Conservation (phyloP, 1,284 basidiomycete genomes). For the Puccinia coronata region DNA sequence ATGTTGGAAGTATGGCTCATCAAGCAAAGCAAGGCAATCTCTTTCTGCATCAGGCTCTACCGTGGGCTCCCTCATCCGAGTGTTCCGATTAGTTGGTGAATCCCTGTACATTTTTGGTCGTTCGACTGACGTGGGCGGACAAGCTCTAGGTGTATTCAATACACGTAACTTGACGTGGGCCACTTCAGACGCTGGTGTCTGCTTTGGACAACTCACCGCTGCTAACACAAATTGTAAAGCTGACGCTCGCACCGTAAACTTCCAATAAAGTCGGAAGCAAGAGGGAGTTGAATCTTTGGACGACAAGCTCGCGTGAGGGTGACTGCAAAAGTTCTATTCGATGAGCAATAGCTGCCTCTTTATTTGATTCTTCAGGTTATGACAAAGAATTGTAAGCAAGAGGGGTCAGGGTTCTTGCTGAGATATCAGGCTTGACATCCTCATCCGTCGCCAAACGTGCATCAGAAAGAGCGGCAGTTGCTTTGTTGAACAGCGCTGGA, state of each 20-base stretch:
- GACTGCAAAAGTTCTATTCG: constrained; percentile 68
- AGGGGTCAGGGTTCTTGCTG: neutral
- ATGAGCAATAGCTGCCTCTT: constrained; percentile 58
- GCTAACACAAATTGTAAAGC: constrained; percentile 66
- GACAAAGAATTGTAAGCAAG: neutral
- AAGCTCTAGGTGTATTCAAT: constrained; percentile 21
- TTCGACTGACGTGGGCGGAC: constrained; percentile 3
- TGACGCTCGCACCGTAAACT: constrained; percentile 90
- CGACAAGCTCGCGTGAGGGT: constrained; percentile 62
- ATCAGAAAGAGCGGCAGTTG: neutral
- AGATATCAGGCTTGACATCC: constrained; percentile 40
- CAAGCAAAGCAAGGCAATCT: constrained; percentile 24
- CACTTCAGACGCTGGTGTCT: constrained; percentile 13
- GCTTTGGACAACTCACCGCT: constrained; percentile 36
- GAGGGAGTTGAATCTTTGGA: constrained; percentile 76
- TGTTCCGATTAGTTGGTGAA: constrained; percentile 3
- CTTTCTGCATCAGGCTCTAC: constrained; percentile 9
- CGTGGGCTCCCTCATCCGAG: constrained; percentile 4
- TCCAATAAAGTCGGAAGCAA: constrained; percentile 89
- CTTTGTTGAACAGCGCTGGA: neutral
- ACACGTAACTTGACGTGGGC: constrained; percentile 14
- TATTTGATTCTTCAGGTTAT: constrained; percentile 24
- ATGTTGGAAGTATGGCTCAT: constrained; percentile 35
- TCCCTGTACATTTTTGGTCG: constrained; percentile 30
- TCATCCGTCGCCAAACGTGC: neutral